Base-by-base conservation (phyloP, 805 yeast species). In the Kluyveromyces lactis region DNA sequence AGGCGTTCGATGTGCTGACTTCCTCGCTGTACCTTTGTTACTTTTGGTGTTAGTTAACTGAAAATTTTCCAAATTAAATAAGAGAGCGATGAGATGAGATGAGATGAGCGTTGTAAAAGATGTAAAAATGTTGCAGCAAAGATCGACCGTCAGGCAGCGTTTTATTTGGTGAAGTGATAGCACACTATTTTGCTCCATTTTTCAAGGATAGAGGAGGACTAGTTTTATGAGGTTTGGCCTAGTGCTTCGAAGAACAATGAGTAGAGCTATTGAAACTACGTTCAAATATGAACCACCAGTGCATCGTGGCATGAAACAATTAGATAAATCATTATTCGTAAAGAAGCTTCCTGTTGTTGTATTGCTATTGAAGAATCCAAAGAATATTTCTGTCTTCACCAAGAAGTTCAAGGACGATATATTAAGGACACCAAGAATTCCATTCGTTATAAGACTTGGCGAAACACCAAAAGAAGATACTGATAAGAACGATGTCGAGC, bases 311-410 rank as follows among this genome's bases (percentile, higher is more conserved):
- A 78, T 85, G 86, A 73, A 53, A 31, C 69, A 54, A 12, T 68
- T 90, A 30, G 92, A 90, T 59, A 71, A 81, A 31, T 59, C 73
- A 1, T 72, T 76, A 47, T 90, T 90, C 64, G 53, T 63, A 5
- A 68, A 67, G 12, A 62, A 67, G n/a, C 62, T 84, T 11, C 71
- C 75, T 1, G 63, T 86, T 16, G 74, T 84, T 48, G 81, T 79
- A 19, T 86, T 89, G 0, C 62, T 67, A 37, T 76, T 90, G 51
- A 77, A 80, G 4, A 78, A 87, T 40, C 85, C 90, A 1, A 64
- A 72, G 44, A 53, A 64, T 47, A 67, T 86, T 23, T 78, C 85
- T 4, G 51, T 52, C 2, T 80, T 87, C 55, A 72, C 79, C n/a
- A 81, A 78, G 51, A 49, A 59, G 3, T 72, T 74, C 54, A 69